These are phyloP conservation scores for Colletotrichum scovillei DNA, from an alignment of 2,329 filamentous ascomycete species.

Conservation along the genomic window DNA sequence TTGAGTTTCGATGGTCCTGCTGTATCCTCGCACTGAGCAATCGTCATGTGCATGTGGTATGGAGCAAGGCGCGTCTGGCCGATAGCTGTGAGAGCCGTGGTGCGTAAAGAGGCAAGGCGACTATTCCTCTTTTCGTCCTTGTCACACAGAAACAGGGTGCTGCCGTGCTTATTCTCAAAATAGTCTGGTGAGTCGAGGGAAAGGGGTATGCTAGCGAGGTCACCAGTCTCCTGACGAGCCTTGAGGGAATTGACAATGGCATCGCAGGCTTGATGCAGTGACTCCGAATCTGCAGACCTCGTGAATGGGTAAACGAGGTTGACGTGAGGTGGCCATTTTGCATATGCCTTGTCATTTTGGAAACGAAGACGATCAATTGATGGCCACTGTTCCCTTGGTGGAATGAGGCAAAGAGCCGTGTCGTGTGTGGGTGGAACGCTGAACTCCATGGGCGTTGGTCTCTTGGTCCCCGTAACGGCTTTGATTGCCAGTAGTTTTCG, in stretches of 20 bases:
- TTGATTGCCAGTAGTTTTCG: background rate
- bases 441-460: conserved; percentile 10
- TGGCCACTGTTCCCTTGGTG: conserved; percentile 59
- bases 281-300: conserved; percentile 45
- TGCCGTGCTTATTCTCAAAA: conserved; percentile 61
- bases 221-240: conserved; percentile 13
- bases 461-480: background rate
- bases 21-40: conserved; percentile 67
- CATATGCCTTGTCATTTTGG: conserved; percentile 71
- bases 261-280: conserved; percentile 55
- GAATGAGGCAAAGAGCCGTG: conserved; percentile 71
- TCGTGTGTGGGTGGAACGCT: conserved; percentile 51
- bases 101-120: conserved; percentile 47
- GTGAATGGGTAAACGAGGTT: conserved; percentile 77
- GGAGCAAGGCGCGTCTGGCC: conserved; percentile 40
- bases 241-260: conserved; percentile 50
- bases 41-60: conserved; percentile 66
- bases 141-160: conserved; percentile 60
- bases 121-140: conserved; percentile 36
- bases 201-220: conserved; percentile 39
- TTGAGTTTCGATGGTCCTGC: conserved; percentile 54
- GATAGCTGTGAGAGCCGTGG: conserved; percentile 49
- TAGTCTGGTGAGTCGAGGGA: conserved; percentile 54
- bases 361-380: conserved; percentile 65
- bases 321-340: conserved; percentile 74